Percentiles rank a stretch among this genome's conserved stretches.
Conservation (phyloP, 164 flowering plant species). For the Stephania japonica region DNA sequence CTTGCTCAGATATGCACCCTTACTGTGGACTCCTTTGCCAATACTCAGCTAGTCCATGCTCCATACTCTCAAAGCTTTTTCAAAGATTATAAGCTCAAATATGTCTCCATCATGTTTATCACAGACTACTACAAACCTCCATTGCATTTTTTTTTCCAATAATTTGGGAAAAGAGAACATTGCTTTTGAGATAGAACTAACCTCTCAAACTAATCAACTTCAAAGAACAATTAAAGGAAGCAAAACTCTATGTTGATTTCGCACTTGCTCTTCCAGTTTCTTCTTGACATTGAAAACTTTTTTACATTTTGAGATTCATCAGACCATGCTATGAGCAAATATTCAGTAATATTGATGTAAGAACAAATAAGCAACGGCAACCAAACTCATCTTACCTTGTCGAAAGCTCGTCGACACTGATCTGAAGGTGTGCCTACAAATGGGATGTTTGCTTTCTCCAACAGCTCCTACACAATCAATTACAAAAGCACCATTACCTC, state of each 20-base stretch:
- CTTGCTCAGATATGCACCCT: too few species aligned
- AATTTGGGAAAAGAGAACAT: neutral
- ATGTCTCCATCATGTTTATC: neutral
- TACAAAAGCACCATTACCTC: neutral
- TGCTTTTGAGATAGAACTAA: neutral
- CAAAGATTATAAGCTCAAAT: neutral
- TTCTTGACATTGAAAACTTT: too few species aligned
- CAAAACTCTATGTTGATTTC: neutral
- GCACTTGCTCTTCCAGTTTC: too few species aligned
- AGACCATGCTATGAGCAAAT: neutral
- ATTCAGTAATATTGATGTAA: neutral
- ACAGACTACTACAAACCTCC: neutral
- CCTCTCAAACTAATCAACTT: neutral
- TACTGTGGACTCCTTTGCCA: neutral
- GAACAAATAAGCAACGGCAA: neutral
- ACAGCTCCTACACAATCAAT: constrained; percentile 50
- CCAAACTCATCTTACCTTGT: constrained; percentile 47
- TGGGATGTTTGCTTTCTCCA: constrained; percentile 70
- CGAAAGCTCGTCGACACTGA: constrained; percentile 77
- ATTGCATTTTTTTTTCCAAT: neutral
- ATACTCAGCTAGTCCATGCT: neutral
- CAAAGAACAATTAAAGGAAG: neutral
- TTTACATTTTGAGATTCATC: too few species aligned
- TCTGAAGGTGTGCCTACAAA: constrained; percentile 77
- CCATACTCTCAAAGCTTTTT: neutral